Evolutionary conservation across 2,329 filamentous ascomycete species (phyloP), one percentile per base, ranked within the genome.

Genomic region (Aspergillus chevalieri): DNA sequence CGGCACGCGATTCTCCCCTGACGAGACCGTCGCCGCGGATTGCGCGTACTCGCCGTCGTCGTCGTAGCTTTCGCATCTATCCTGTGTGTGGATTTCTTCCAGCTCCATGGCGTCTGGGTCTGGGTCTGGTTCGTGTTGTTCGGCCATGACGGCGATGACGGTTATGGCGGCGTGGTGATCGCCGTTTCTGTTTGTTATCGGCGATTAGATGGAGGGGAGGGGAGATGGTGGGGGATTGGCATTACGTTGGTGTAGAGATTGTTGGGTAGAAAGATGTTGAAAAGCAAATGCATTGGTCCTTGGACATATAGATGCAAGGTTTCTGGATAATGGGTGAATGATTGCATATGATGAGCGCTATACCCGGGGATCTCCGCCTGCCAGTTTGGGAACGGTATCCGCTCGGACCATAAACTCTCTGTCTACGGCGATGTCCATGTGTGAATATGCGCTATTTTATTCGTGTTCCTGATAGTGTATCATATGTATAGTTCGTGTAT

Each of bases 1-100:
- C 2, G 58, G 52, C 19, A 62, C 33, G 4, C 62, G 62, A 44
- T 61, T 62, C 44, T 70, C 68, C 0, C 61, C 65, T 0, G 67
- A 69, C 0, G 68, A 69, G 8, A 64, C 55, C 1, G 68, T 70
- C 0, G 51, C 54, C 1, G 49, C 48, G 0, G 62, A 59, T 8
- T 57, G 61, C 26, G 50, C 52, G n/a, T 57, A 55, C 7, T 53
- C 28, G 30, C 62, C 57, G 34, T 60, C 45, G 17, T 63, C 61
- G 14, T 59, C 59, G 19, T 53, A 8, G n/a, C 34, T 15, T n/a
- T 36, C 6, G n/a, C 34, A 8, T 19, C 3, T 38, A 1, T 19
- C 34, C 3, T 7, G 60, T 2, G 65, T 67, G 42, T 62, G 59
- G 14, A 68, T 65, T 14, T 61, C 48, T 10, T 61, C 60, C 6